Evolutionary conservation across 1,284 basidiomycete species (phyloP).

Genomic region (Porogramme epimiltina): DNA sequence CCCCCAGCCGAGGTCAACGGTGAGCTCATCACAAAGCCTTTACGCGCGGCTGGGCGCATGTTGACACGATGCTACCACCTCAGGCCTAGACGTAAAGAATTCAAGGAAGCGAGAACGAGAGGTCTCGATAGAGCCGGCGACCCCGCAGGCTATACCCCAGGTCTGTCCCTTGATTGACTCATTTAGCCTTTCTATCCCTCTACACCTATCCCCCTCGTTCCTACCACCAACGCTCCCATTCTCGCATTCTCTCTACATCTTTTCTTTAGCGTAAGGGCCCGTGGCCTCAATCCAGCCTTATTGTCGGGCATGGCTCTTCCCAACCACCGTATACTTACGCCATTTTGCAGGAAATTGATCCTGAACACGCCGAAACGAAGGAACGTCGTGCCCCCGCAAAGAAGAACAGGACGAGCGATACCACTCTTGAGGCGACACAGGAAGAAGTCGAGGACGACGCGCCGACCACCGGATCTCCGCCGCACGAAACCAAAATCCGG

Average conservation of each 20-base stretch:
- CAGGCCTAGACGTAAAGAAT: conserved; percentile 16
- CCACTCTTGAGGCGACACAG: conserved; percentile 56
- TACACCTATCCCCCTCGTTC: conserved; percentile 1
- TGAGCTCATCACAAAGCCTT: conserved; percentile 1
- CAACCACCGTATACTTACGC: not conserved
- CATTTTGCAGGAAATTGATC: conserved; percentile 44
- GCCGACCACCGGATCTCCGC: conserved; percentile 58
- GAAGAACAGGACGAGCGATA: conserved; percentile 61
- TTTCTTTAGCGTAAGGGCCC: conserved; percentile 4
- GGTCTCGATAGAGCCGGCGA: conserved; percentile 68
- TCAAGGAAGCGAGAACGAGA: conserved; percentile 69
- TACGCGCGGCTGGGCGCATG: not conserved
- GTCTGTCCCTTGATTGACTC: conserved; percentile 26
- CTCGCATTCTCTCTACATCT: not conserved
- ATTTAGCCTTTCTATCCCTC: conserved; percentile 19
- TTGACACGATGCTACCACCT: not conserved
- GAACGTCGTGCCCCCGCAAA: conserved; percentile 60
- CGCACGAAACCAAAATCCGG: conserved; percentile 69
- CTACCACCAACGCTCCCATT: not conserved
- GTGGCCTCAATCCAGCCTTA: not conserved
- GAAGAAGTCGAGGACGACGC: conserved; percentile 52
- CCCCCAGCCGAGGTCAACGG: conserved; percentile 15
- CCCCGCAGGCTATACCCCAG: conserved; percentile 48
- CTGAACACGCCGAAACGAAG: conserved; percentile 33
- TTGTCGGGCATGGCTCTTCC: conserved; percentile 1